Evolutionary conservation across 306 rosid genomes (phyloP).

Genomic region (Sesbania bispinosa): DNA sequence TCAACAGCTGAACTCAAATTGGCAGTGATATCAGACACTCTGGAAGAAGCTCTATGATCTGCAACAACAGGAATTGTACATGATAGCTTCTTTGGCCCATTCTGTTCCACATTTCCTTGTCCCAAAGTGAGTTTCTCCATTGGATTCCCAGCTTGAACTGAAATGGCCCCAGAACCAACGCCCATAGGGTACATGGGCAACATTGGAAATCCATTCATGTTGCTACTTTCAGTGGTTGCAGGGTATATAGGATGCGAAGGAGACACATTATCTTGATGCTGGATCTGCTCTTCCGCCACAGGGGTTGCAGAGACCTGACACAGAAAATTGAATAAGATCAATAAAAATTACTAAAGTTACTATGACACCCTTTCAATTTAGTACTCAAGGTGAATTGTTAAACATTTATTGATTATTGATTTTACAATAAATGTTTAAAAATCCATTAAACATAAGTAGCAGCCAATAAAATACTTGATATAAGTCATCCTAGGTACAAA

Average conservation of each 20-base stretch:
- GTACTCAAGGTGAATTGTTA: background rate
- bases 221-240: constrained; percentile 36
- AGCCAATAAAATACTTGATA: background rate
- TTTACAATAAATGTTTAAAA: background rate
- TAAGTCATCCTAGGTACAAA: background rate
- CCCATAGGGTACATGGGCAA: constrained; percentile 35
- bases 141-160: constrained; percentile 42
- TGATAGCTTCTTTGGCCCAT: constrained; percentile 26
- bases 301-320: constrained; percentile 54
- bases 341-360: background rate
- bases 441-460: background rate
- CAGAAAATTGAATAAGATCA: background rate
- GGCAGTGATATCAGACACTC: constrained; percentile 28
- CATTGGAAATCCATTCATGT: constrained; percentile 39
- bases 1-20: constrained; percentile 36
- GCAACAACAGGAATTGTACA: constrained; percentile 30
- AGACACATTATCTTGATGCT: constrained; percentile 43
- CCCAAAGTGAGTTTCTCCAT: constrained; percentile 36
- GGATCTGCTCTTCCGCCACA: constrained; percentile 57
- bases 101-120: constrained; percentile 34
- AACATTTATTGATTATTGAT: background rate
- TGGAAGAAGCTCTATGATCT: constrained; percentile 21
- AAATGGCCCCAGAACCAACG: constrained; percentile 28
- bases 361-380: background rate
- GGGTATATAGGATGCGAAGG: constrained; percentile 39